Conservation (phyloP, 2,329 filamentous ascomycete species). For the Exophiala bonariae region DNA sequence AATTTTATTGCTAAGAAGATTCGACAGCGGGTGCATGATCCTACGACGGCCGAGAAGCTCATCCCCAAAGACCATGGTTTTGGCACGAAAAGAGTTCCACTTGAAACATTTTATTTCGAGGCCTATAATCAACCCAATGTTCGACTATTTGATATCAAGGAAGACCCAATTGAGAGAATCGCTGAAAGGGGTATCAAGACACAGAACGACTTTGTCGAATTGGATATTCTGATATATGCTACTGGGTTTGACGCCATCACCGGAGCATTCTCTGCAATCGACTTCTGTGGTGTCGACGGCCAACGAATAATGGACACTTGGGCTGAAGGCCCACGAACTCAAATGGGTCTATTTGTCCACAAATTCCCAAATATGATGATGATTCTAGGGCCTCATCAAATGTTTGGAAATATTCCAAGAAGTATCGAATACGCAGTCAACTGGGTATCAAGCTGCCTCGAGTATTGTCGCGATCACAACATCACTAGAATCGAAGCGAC, state of each 20-base stretch:
- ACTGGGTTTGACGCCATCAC: constrained; percentile 47
- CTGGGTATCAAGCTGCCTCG: constrained; percentile 41
- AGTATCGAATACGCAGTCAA: constrained; percentile 35
- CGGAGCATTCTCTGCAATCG: constrained; percentile 40
- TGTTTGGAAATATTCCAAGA: constrained; percentile 32
- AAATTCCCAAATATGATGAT: constrained; percentile 53
- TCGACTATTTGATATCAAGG: constrained; percentile 45
- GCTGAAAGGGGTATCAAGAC: constrained; percentile 41
- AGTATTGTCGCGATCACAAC: constrained; percentile 27
- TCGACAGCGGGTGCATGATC: constrained; percentile 52
- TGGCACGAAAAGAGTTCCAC: constrained; percentile 51
- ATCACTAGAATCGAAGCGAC: constrained; percentile 43
- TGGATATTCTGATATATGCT: constrained; percentile 44
- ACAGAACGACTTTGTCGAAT: constrained; percentile 37
- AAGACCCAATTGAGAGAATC: constrained; percentile 43
- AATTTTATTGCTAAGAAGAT: constrained; percentile 58
- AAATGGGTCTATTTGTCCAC: constrained; percentile 42
- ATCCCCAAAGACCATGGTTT: constrained; percentile 57
- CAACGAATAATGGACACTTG: constrained; percentile 25
- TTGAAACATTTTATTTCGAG: constrained; percentile 55
- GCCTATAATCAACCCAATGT: constrained; percentile 49
- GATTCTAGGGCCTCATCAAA: constrained; percentile 55
- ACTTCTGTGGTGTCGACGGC: constrained; percentile 42
- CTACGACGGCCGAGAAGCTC: constrained; percentile 52
- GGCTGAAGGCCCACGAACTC: constrained; percentile 36